Base-by-base conservation (phyloP, 2,329 filamentous ascomycete genomes). In the Fusarium heterosporum region DNA sequence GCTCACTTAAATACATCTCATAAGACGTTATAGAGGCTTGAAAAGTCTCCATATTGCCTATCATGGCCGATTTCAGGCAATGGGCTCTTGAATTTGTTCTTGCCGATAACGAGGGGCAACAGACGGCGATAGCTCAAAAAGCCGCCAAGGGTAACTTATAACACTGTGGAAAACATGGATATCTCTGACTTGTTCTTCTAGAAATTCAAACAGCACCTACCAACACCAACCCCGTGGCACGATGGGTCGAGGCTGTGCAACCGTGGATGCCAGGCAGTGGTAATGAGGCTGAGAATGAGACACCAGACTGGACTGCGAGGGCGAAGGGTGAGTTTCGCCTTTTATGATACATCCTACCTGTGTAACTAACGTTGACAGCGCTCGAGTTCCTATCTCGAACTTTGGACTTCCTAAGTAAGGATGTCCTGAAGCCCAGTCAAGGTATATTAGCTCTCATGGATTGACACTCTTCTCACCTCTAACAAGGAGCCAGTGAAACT, bases 321-420 rank as follows among this genome's bases (percentile, higher is more conserved):
- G 82, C 85, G 14, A 86, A 85, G 71, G 83, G 83, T 84, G 66
- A 58, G 56, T 36, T 28, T n/a, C 9, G 26, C 34, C 9, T 38
- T 29, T 16, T 25, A 2, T 6, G 2, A 8, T 28, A 16, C n/a
- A 12, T 41, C 17, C 29, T 8, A 5, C 3, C 29, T 8, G 2
- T 6, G 4, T 11, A 4, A 9, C 52, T 72, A 41, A 72, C 19
- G 7, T 3, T 16, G 14, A 10, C 32, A 85, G 86, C 86, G 8
- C 72, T 88, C 47, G 81, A 83, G n/a, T 89, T 88, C 62, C 77
- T 89, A 28, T 84, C 86, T 2, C 76, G 77, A 22, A 88, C 86
- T 0, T 75, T 89, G 14, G 78, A 82, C 46, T 78, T 79, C n/a
- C 70, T 88, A 14, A 80, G 79, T 10, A 75, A 76, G 12, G 79